Conservation (phyloP, 2,329 filamentous ascomycete species). For the Neofusicoccum sp. region DNA sequence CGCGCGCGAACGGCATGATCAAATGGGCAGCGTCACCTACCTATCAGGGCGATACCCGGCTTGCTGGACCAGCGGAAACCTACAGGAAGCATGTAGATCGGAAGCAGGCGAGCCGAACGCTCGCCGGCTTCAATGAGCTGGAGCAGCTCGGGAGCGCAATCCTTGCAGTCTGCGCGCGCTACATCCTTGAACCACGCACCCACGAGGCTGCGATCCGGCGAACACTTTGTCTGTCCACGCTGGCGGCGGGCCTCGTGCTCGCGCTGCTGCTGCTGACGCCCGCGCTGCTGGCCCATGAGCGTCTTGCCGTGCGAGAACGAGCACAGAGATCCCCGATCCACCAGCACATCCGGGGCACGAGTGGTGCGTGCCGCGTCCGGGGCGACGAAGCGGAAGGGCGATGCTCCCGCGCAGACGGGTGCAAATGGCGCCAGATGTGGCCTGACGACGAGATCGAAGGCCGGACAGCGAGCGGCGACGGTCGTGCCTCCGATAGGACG, state of each 20-base stretch:
- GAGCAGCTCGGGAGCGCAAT: conserved; percentile 32
- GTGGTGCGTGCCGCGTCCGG: conserved; percentile 25
- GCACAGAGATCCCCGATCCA: conserved; percentile 36
- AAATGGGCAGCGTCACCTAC: conserved; percentile 43
- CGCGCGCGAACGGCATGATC: conserved; percentile 37
- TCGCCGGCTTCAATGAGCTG: conserved; percentile 29
- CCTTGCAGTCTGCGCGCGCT: conserved; percentile 27
- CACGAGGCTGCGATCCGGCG: neutral
- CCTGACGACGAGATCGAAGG: conserved; percentile 43
- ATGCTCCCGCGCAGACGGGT: conserved; percentile 39
- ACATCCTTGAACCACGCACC: conserved; percentile 20
- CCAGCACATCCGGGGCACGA: conserved; percentile 32
- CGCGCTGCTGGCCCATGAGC: conserved; percentile 31
- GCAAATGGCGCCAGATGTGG: conserved; percentile 25
- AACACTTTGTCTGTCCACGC: conserved; percentile 16
- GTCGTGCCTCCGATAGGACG: conserved; percentile 17
- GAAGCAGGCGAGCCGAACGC: conserved; percentile 26
- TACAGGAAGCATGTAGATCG: conserved; percentile 39
- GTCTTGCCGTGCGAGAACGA: conserved; percentile 29
- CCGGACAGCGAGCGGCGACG: conserved; percentile 26
- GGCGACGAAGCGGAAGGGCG: conserved; percentile 33
- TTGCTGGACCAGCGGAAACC: conserved; percentile 39
- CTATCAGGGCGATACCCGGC: conserved; percentile 40
- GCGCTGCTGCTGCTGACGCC: neutral
- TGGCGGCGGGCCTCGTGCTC: neutral